Evolutionary conservation across 2,329 filamentous ascomycete species (phyloP).

Genomic region (Aspergillus quadricinctus): DNA sequence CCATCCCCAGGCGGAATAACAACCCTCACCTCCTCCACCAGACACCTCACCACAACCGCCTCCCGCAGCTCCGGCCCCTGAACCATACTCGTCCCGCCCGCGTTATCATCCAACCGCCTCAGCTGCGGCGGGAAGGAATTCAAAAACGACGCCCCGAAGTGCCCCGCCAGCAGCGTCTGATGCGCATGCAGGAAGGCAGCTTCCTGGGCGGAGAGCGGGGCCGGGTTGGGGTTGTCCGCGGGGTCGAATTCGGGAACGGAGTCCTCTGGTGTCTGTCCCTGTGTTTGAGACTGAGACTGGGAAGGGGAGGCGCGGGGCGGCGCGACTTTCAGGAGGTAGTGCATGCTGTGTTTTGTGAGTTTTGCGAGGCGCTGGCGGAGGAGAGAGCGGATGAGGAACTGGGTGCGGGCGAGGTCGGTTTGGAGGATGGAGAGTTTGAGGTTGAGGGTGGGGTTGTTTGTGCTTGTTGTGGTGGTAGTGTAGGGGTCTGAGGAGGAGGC

Average conservation of each 20-base stretch:
- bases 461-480: constrained; percentile 56
- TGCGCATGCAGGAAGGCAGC: constrained; percentile 78
- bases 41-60: constrained; percentile 74
- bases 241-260: constrained; percentile 27
- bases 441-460: constrained; percentile 85
- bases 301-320: constrained; percentile 10
- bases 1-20: constrained; percentile 31
- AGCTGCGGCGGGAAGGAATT: constrained; percentile 72
- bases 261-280: constrained; percentile 20
- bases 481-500: constrained; percentile 41
- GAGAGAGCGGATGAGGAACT: constrained; percentile 81
- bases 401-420: constrained; percentile 91
- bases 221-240: constrained; percentile 38
- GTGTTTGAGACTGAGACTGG: constrained; percentile 11
- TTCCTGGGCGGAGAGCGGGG: constrained; percentile 71
- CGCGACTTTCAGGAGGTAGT: constrained; percentile 33
- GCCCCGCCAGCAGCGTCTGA: constrained; percentile 74
- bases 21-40: constrained; percentile 45
- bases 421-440: constrained; percentile 92
- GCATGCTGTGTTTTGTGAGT: constrained; percentile 50
- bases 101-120: constrained; percentile 83
- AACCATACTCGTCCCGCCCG: constrained; percentile 88
- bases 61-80: constrained; percentile 77
- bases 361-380: constrained; percentile 83
- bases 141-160: constrained; percentile 84